Evolutionary conservation across 805 yeast species (phyloP).

Genomic region (Tetrapisispora arboricola): DNA sequence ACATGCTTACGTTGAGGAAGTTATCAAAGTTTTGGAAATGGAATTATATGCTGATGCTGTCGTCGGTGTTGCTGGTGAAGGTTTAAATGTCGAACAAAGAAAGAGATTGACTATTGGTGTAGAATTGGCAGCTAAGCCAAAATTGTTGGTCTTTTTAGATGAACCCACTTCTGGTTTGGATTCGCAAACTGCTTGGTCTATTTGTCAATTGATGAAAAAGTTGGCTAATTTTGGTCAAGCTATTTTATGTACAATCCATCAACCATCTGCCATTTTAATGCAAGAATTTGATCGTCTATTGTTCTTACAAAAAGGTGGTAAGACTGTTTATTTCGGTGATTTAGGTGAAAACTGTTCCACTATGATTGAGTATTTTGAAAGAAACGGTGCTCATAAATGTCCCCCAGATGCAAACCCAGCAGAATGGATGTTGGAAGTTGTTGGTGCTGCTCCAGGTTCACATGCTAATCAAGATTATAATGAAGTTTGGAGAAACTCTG

Average conservation of each 20-base stretch:
- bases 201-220: slow-evolving; percentile 50
- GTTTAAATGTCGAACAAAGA: slow-evolving; percentile 52
- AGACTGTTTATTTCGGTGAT: slow-evolving; percentile 68
- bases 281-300: slow-evolving; percentile 70
- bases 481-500: slow-evolving; percentile 68
- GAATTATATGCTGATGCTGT: slow-evolving; percentile 55
- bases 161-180: slow-evolving; percentile 65
- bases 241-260: slow-evolving; percentile 68
- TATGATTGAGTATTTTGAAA: slow-evolving; percentile 56
- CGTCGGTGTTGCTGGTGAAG: slow-evolving; percentile 68
- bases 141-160: slow-evolving; percentile 48
- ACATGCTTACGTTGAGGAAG: slow-evolving; percentile 53
- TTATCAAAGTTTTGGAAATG: slow-evolving; percentile 56
- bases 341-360: slow-evolving; percentile 46
- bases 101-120: slow-evolving; percentile 58
- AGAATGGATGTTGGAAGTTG: slow-evolving; percentile 85
- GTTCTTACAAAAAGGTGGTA: slow-evolving; percentile 60
- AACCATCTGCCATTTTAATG: slow-evolving; percentile 72
- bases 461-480: slow-evolving; percentile 62
- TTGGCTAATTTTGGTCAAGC: slow-evolving; percentile 54
- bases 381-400: slow-evolving; percentile 54
- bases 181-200: slow-evolving; percentile 60
- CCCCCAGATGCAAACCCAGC: slow-evolving; percentile 70
- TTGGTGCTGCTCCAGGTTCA: slow-evolving; percentile 76
- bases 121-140: slow-evolving; percentile 57